Conservation (phyloP, 2,329 filamentous ascomycete genomes). For the Neocatenulostroma microsporum region DNA sequence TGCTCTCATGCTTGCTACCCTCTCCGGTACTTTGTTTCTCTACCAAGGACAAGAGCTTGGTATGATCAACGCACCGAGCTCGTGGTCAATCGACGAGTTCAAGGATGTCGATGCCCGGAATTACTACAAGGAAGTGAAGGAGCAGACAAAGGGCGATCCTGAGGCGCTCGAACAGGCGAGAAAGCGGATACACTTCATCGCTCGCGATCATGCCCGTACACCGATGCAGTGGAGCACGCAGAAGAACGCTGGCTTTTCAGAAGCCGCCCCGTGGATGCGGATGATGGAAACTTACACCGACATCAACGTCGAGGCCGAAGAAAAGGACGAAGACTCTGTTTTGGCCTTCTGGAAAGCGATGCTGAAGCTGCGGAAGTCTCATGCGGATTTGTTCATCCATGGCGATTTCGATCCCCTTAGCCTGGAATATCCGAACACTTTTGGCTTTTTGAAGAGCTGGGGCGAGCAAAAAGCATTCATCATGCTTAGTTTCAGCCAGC, state of each 20-base stretch:
- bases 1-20: conserved; percentile 49
- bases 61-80: conserved; percentile 55
- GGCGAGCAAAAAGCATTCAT: no score
- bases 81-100: conserved; percentile 55
- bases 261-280: conserved; percentile 59
- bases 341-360: conserved; percentile 56
- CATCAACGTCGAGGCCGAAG: conserved; percentile 56
- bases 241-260: conserved; percentile 58
- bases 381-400: conserved; percentile 59
- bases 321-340: conserved; percentile 43
- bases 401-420: conserved; percentile 56
- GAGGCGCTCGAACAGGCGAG: conserved; percentile 40
- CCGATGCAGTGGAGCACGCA: conserved; percentile 64
- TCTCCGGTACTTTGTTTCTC: conserved; percentile 58
- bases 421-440: no score
- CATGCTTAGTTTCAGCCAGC: no score
- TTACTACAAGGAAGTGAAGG: conserved; percentile 34
- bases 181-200: conserved; percentile 53
- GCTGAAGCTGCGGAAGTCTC: conserved; percentile 47
- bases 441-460: no score
- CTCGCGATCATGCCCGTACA: conserved; percentile 61
- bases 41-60: conserved; percentile 64
- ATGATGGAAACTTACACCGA: conserved; percentile 54
- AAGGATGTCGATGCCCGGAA: conserved; percentile 54
- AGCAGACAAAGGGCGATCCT: conserved; percentile 22